Base-by-base conservation (phyloP, 2,329 filamentous ascomycete genomes). In the Achaetomium macrosporum region DNA sequence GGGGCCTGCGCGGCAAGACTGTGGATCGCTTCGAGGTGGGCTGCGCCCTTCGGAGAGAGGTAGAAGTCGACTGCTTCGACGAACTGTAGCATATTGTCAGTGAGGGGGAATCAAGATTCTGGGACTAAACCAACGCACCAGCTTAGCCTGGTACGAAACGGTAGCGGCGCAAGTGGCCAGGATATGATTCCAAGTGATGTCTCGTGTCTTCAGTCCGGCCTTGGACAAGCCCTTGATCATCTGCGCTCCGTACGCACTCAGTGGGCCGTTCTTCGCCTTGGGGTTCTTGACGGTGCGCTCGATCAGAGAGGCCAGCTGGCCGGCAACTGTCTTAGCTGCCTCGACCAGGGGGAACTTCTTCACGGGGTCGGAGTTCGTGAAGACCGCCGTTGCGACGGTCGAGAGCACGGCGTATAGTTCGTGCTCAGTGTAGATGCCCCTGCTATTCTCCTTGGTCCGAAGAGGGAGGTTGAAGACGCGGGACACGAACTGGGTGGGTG, bases 31-130 rank as follows among this genome's bases (percentile, higher is more conserved):
- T 78, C 72, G 0, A 87, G 67, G 61, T 89, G 73, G 12, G 71
- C 59, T 50, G 73, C 68, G 59, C 81, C 79, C 31, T 78, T 69
- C 2, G 76, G 71, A 0, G 79, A 78, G 5, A 90, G 75, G 64
- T 87, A 90, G 69, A 81, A 90, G 64, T 90, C 86, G 16, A 90
- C 73, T 2, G 85, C 76, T 70, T 88, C 84, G 1, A 84, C 81
- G 64, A 90, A 89, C 76, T 83, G 55, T 11, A n/a, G 5, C 10
- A 1, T 5, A 8, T 1, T 1, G 19, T 51, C 69, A 42, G 45
- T 7, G 2, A 36, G 44, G 15, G 6, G 17, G 2, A 33, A 5
- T 5, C 6, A 9, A 8, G 11, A 12, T 19, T 31, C 1, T 5
- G 1, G 12, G 35, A 10, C 15, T 3, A 17, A 19, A 19, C 36